A percentile compares a stretch with the other conserved stretches of the same genome.
phyloP scores from a whole-genome alignment of 495 filamentous ascomycete species.

The Alectoria sarmentosa region DNA sequence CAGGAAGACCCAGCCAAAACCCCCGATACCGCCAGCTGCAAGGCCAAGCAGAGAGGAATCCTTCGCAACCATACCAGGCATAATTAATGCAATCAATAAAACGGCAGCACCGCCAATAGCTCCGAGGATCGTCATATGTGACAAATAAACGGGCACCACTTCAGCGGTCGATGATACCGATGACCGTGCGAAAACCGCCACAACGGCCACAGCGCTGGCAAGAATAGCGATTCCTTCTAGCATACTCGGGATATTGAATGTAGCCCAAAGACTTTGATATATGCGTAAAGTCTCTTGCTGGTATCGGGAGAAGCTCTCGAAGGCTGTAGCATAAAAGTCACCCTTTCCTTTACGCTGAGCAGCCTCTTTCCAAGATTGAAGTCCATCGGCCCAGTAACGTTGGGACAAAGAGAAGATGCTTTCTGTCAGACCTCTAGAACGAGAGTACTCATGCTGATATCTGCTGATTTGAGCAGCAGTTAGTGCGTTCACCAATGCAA shows the following conservation, averaged over 20 bases:
- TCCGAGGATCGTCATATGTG: constrained; percentile 33
- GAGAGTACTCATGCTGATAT: constrained; percentile 67
- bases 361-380: constrained; percentile 38
- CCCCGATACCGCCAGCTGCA: constrained; percentile 55
- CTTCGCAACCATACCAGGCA: constrained; percentile 27
- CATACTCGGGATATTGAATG: constrained; percentile 85
- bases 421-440: constrained; percentile 55
- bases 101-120: constrained; percentile 38
- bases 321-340: constrained; percentile 38
- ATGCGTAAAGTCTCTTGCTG: constrained; percentile 69
- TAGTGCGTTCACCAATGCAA: constrained; percentile 67
- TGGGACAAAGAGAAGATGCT: constrained; percentile 47
- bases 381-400: constrained; percentile 52
- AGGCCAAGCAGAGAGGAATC: constrained; percentile 39
- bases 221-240: constrained; percentile 66
- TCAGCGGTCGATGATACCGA: constrained; percentile 45
- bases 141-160: constrained; percentile 44
- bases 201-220: constrained; percentile 52
- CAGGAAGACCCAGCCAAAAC: constrained; percentile 52
- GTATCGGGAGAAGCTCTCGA: constrained; percentile 60
- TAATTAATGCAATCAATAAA: constrained; percentile 30
- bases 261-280: constrained; percentile 84
- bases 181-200: constrained; percentile 65
- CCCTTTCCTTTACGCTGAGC: constrained; percentile 33
- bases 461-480: constrained; percentile 81